Evolutionary conservation across 768 basidiomycete species (phyloP).

Genomic region (Imleria badia): DNA sequence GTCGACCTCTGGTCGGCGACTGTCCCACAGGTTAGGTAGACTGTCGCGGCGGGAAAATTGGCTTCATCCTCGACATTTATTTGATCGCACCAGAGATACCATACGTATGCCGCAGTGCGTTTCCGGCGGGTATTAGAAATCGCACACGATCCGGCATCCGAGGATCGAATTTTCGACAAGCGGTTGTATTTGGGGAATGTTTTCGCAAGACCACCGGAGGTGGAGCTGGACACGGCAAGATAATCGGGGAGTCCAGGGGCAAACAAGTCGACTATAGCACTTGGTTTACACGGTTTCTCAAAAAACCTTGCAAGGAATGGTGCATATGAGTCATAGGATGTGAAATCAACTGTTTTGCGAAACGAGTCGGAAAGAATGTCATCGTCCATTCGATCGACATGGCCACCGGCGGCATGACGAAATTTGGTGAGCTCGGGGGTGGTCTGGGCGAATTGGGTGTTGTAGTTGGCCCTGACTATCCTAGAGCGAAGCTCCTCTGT

Average conservation of each 20-base stretch:
- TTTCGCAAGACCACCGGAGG: slow-evolving; percentile 16
- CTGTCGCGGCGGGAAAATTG: neutral
- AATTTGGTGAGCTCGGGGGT: neutral
- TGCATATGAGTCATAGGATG: slow-evolving; percentile 16
- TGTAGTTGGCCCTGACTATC: slow-evolving; percentile 2
- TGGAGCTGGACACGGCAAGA: slow-evolving; percentile 13
- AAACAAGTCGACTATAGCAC: slow-evolving; percentile 5
- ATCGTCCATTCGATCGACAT: neutral
- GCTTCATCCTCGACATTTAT: neutral
- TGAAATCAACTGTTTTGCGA: slow-evolving; percentile 8
- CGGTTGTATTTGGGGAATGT: slow-evolving; percentile 9
- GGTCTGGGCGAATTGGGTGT: slow-evolving; percentile 1
- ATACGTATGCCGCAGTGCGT: neutral
- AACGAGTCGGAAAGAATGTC: slow-evolving; percentile 5
- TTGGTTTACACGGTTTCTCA: slow-evolving; percentile 3
- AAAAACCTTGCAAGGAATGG: slow-evolving; percentile 10
- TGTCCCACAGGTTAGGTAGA: neutral
- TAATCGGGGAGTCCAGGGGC: slow-evolving; percentile 19
- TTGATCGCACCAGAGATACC: neutral
- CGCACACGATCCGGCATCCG: neutral
- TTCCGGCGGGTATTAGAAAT: neutral
- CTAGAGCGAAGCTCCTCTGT: neutral
- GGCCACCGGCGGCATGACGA: neutral
- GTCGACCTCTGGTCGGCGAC: neutral
- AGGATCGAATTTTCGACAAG: neutral